Base-by-base conservation (phyloP, 805 yeast species). In the Ogataea allantospora region DNA sequence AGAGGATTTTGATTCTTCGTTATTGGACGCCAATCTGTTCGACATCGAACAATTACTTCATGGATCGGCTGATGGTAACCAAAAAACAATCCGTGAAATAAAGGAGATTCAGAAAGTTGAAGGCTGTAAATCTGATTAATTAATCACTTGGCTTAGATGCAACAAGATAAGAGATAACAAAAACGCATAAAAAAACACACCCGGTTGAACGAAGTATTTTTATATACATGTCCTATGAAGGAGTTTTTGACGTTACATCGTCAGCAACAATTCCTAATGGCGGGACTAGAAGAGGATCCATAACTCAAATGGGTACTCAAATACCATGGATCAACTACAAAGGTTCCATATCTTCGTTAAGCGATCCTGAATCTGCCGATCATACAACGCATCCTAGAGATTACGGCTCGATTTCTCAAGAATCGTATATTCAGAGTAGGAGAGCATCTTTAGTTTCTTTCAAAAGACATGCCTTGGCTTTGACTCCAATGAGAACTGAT, bases 381-480 rank as follows among this genome's bases (percentile, higher is more conserved):
- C 3, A 20, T 23, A 12, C 50, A 46, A 7, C 16, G 19, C 44
- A 48, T 6, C 38, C 42, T 12, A 40, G 40, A 14, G 42, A 44
- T 10, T 53, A 53, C 38, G 57, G 56, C 0, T 44, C 58, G 4
- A 35, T 37, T 3, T 50, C 47, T 14, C 51, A 43, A 24, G 52
- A 51, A 11, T 45, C 23, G 11, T 21, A 48, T 17, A 44, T 55
- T 23, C 62, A 57, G 38, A 42, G 42, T 23, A 35, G 58, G 35
- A 43, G 63, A 35, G 58, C 55, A 2, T 53, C 60, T 2, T 46
- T 58, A 33, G 38, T 48, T 2, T 51, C 56, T 1, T 33, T 43
- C 5, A 42, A 35, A 19, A 21, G 44, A 5, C 40, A 40, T 3
- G 21, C 27, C 2, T 30, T 47, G 12, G 42, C 50, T 19, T 25